Evolutionary conservation across 306 rosid species (phyloP).

Genomic region (Malus sylvestris): DNA sequence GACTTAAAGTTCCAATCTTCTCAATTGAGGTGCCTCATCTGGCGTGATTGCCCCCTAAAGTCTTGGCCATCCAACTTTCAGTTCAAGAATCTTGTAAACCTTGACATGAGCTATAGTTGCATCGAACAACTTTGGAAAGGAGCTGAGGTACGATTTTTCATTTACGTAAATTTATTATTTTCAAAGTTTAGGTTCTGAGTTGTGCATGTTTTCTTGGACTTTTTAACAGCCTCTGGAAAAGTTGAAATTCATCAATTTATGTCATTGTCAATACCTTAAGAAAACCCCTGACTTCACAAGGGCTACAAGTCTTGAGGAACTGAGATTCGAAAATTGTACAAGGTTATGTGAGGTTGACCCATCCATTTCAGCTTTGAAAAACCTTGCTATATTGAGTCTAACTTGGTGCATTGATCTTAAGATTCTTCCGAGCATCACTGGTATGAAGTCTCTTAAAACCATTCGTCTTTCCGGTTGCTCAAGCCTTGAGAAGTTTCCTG

Average conservation of each 20-base stretch:
- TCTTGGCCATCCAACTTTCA: neutral
- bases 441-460: no score
- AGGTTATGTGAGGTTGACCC: neutral
- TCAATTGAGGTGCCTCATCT: conserved; percentile 14
- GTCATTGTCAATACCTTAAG: no score
- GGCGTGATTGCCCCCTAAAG: conserved; percentile 14
- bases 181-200: neutral
- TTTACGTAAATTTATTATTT: neutral
- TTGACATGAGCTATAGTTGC: neutral
- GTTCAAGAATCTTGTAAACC: conserved; percentile 10
- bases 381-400: no score
- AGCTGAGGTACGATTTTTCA: neutral
- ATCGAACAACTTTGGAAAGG: conserved; percentile 1
- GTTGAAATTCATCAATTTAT: no score
- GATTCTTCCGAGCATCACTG: no score
- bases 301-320: no score
- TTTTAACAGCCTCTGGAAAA: neutral
- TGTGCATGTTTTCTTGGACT: neutral
- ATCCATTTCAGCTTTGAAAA: neutral
- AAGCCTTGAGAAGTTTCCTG: no score
- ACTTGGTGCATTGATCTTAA: no score
- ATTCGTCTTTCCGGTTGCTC: no score
- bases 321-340: no score
- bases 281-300: no score
- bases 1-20: neutral